Base-by-base conservation (phyloP, 2,329 filamentous ascomycete genomes). In the Apiospora arundinis region DNA sequence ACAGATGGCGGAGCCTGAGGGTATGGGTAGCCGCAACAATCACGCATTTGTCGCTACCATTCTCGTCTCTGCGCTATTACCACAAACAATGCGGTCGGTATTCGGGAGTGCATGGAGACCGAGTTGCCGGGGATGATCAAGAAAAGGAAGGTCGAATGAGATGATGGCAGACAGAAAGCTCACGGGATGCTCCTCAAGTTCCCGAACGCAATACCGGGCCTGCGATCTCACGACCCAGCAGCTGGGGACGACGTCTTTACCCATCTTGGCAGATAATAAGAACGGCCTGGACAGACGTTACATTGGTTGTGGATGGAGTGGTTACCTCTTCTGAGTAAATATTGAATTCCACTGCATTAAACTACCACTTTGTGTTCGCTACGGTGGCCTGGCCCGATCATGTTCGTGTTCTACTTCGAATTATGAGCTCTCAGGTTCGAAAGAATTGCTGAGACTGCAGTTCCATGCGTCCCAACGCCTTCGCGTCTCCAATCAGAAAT, bases 201-300 rank as follows among this genome's bases (percentile, higher is more conserved):
- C 28, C 56, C 56, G 56, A 63, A 14, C 56, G 32, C 56, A 63
- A 6, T 63, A 9, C 56, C 56, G 56, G 56, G 16, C 56, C 56
- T 63, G 12, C 18, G 56, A 23, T 32, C 32, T 32, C 18, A 12
- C 56, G 12, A 23, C 56, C 28, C 37, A 40, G 56, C 32, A 63
- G 56, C 28, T 63, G 56, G 37, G 21, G 56, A 32, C 56, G 32
- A n/a, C 14, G 56, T 63, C 32, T 63, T 63, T 63, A 63, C 56
- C 56, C 56, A 63, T 63, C 56, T 63, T 63, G 56, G 56, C 56
- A 32, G 32, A 40, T 23, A 5, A 40, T 18, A 32, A 63, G 56
- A 63, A 63, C 32, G 56, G 56, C 40, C 56, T 63, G 56, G 56
- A 63, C 45, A 63, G 6, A n/a, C 56, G 56, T 63, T 40, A 21